Evolutionary conservation across 805 yeast species (phyloP).

Genomic region (Hanseniaspora pseudoguilliermondii): DNA sequence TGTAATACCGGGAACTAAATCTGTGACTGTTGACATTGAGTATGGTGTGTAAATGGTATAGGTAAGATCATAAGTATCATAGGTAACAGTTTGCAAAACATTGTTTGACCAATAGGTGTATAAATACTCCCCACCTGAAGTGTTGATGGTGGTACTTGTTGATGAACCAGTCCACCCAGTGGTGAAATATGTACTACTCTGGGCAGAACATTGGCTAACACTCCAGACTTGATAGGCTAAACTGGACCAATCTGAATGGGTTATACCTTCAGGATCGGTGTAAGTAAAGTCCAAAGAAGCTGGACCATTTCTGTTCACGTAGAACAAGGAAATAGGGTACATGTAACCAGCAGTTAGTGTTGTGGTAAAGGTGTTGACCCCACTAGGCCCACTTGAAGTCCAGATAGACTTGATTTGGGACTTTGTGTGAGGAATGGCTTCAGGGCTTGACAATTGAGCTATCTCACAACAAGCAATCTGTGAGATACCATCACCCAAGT

Average conservation of each 20-base stretch:
- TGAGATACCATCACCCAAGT: constrained; percentile 13
- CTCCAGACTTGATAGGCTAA: constrained; percentile 16
- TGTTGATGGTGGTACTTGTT: constrained; percentile 9
- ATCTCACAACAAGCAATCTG: constrained; percentile 7
- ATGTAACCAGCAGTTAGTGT: constrained; percentile 21
- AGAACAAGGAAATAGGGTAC: constrained; percentile 25
- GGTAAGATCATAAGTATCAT: neutral
- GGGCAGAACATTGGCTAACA: constrained; percentile 3
- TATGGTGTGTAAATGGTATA: constrained; percentile 12
- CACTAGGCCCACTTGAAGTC: constrained; percentile 10
- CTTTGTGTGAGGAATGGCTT: constrained; percentile 5
- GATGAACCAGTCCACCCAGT: constrained; percentile 12
- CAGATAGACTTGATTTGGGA: constrained; percentile 11
- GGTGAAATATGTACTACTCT: constrained; percentile 9
- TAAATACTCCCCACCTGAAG: constrained; percentile 4
- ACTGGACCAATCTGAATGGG: constrained; percentile 15
- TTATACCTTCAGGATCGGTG: constrained; percentile 18
- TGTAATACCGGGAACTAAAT: neutral
- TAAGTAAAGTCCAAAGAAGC: constrained; percentile 17
- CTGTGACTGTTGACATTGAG: constrained; percentile 1
- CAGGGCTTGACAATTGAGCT: constrained; percentile 1
- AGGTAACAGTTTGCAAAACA: neutral
- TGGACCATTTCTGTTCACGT: constrained; percentile 17
- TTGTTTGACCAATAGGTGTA: neutral
- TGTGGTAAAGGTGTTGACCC: constrained; percentile 12